Evolutionary conservation across 2,329 filamentous ascomycete species (phyloP).

Genomic region (Colletotrichum kahawae): DNA sequence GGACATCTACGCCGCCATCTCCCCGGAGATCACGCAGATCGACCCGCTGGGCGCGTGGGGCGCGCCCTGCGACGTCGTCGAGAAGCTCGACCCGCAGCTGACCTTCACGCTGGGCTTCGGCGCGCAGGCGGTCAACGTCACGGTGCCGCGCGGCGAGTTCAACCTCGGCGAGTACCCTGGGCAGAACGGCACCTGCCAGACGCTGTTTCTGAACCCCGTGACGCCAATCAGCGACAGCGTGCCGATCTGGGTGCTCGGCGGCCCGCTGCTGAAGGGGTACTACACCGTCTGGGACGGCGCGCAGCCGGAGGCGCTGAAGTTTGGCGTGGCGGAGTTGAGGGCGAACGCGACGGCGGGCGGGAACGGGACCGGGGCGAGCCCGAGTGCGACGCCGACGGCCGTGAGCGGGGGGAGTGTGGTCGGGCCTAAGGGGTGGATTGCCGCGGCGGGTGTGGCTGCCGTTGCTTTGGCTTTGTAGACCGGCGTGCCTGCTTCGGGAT

Average conservation of each 20-base stretch:
- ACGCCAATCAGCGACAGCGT: neutral
- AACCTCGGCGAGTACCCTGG: constrained; percentile 35
- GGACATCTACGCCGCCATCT: constrained; percentile 35
- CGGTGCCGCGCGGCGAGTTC: constrained; percentile 32
- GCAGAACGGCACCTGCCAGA: neutral
- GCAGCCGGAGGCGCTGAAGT: neutral
- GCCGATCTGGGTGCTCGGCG: neutral
- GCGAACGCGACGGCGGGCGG: neutral
- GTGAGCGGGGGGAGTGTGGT: neutral
- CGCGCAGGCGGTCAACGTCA: constrained; percentile 28
- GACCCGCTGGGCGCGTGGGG: constrained; percentile 37
- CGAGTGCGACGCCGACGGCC: neutral
- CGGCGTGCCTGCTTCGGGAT: neutral
- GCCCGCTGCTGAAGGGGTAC: neutral
- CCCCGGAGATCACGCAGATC: constrained; percentile 32
- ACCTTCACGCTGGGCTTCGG: constrained; percentile 32
- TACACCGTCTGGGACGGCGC: neutral
- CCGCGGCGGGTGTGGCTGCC: neutral
- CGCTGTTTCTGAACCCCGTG: neutral
- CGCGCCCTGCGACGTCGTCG: constrained; percentile 33
- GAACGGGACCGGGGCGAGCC: neutral
- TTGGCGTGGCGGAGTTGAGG: neutral
- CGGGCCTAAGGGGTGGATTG: neutral
- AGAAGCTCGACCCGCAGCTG: constrained; percentile 30
- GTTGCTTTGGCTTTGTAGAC: neutral